Evolutionary conservation across 441 rosid genomes (phyloP).

Genomic region (Biscutella laevigata): DNA sequence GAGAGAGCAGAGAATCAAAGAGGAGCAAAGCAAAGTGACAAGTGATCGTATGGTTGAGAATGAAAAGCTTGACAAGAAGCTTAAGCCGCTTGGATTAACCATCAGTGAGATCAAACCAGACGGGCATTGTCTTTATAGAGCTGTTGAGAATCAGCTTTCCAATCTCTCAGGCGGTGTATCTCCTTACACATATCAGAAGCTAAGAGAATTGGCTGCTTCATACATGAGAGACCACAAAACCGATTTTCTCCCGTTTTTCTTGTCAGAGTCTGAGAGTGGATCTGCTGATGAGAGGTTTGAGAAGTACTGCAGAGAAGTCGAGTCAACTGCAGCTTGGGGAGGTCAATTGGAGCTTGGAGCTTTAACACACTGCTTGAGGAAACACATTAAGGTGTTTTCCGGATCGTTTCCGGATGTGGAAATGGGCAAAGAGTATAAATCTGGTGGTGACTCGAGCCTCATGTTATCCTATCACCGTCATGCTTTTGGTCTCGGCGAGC

Average conservation of each 20-base stretch:
- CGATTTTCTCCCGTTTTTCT: constrained; percentile 62
- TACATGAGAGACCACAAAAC: constrained; percentile 61
- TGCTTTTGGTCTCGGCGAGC: constrained; percentile 91
- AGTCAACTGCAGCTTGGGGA: constrained; percentile 86
- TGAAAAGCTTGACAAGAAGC: constrained; percentile 57
- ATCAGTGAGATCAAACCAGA: constrained; percentile 76
- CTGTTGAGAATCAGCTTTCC: constrained; percentile 76
- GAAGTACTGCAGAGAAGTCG: constrained; percentile 72
- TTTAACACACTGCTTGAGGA: constrained; percentile 60
- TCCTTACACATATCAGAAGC: constrained; percentile 52
- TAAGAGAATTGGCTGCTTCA: constrained; percentile 70
- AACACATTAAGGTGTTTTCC: constrained; percentile 59
- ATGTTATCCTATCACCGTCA: constrained; percentile 65
- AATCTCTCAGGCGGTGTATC: constrained; percentile 52
- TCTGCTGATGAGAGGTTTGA: constrained; percentile 56
- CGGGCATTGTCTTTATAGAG: constrained; percentile 85
- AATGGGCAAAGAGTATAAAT: constrained; percentile 81
- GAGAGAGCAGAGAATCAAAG: constrained; percentile 78
- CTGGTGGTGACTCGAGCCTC: constrained; percentile 34
- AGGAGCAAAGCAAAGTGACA: constrained; percentile 63
- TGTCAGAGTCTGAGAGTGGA: constrained; percentile 36
- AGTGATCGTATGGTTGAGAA: constrained; percentile 65
- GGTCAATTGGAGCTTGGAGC: constrained; percentile 85
- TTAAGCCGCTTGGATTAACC: constrained; percentile 58
- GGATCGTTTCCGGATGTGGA: constrained; percentile 90